A percentile compares a stretch with the other conserved stretches of the same genome.
Evolutionary conservation across 2,329 filamentous ascomycete species (phyloP).

Genomic region (Dendryphion nanum): DNA sequence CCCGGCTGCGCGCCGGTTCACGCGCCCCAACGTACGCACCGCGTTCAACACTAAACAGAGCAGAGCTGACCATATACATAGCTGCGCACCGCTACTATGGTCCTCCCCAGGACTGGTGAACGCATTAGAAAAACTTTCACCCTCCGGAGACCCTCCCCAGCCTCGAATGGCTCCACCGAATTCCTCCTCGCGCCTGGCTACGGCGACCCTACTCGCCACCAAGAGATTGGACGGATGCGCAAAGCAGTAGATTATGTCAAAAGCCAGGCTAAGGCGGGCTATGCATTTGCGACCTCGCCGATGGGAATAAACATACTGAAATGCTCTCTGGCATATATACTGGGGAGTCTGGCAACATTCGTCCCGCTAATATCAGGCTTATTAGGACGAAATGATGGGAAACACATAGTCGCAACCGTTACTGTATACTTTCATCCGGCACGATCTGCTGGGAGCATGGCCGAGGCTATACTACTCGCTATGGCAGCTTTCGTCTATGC

Average conservation of each 20-base stretch:
- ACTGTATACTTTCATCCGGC: conserved; percentile 95
- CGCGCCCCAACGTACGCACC: conserved; percentile 36
- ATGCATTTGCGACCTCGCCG: conserved; percentile 66
- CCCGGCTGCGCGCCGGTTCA: conserved; percentile 34
- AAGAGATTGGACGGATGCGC: conserved; percentile 31
- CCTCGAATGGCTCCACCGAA: conserved; percentile 45
- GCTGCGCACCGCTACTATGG: conserved; percentile 81
- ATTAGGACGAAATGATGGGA: conserved; percentile 82
- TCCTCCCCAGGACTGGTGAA: conserved; percentile 83
- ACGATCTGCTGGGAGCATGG: conserved; percentile 82
- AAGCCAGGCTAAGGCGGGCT: conserved; percentile 36
- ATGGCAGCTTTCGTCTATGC: conserved; percentile 77
- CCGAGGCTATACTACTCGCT: conserved; percentile 77
- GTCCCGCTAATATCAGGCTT: conserved; percentile 69
- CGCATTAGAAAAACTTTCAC: conserved; percentile 78
- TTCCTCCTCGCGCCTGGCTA: conserved; percentile 38
- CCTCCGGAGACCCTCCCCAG: conserved; percentile 52
- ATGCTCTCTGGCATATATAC: conserved; percentile 83
- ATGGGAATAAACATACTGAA: conserved; percentile 81
- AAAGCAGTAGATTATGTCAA: conserved; percentile 36
- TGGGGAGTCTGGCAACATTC: conserved; percentile 85
- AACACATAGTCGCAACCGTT: conserved; percentile 90
- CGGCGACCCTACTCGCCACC: conserved; percentile 26
- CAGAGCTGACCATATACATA: conserved; percentile 39
- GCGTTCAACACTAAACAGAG: background rate